These are phyloP conservation scores for Nidularia sp. DNA, from an alignment of 768 basidiomycete genomes.

Conservation along the genomic window DNA sequence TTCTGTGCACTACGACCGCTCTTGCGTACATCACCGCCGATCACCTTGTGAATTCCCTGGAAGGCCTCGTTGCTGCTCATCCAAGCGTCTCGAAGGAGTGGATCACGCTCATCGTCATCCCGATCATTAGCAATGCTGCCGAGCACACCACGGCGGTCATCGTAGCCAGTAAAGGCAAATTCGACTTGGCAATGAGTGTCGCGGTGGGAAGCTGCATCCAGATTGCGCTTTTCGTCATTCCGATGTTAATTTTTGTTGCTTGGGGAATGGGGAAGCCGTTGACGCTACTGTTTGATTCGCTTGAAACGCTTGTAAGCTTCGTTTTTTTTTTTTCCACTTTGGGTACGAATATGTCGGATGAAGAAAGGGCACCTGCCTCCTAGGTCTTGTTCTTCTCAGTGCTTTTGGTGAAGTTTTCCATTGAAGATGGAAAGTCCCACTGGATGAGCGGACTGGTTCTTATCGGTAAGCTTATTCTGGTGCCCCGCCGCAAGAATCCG, in stretches of 20 bases:
- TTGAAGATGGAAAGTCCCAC: constrained; percentile 44
- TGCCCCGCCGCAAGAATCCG: not conserved
- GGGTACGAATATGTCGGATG: not conserved
- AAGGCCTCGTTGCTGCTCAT: constrained; percentile 31
- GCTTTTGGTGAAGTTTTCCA: constrained; percentile 36
- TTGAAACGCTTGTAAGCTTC: constrained; percentile 30
- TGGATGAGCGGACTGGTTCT: constrained; percentile 41
- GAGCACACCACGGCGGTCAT: constrained; percentile 38
- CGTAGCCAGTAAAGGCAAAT: constrained; percentile 36
- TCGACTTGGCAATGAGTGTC: constrained; percentile 38
- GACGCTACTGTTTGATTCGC: constrained; percentile 32
- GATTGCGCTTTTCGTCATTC: constrained; percentile 39
- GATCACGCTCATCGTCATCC: constrained; percentile 41
- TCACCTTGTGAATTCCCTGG: constrained; percentile 33
- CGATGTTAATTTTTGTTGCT: constrained; percentile 29
- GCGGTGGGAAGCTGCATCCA: constrained; percentile 40
- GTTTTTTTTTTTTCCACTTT: not conserved
- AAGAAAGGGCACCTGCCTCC: not conserved
- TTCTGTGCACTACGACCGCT: constrained; percentile 26
- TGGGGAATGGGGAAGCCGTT: constrained; percentile 37
- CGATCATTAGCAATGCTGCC: constrained; percentile 36
- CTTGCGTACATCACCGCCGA: constrained; percentile 40
- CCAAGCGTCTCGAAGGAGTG: constrained; percentile 37
- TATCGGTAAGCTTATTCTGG: constrained; percentile 20
- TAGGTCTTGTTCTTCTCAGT: constrained; percentile 35